Conservation (phyloP, 768 basidiomycete species). For the Leucocoprinus sp. region DNA sequence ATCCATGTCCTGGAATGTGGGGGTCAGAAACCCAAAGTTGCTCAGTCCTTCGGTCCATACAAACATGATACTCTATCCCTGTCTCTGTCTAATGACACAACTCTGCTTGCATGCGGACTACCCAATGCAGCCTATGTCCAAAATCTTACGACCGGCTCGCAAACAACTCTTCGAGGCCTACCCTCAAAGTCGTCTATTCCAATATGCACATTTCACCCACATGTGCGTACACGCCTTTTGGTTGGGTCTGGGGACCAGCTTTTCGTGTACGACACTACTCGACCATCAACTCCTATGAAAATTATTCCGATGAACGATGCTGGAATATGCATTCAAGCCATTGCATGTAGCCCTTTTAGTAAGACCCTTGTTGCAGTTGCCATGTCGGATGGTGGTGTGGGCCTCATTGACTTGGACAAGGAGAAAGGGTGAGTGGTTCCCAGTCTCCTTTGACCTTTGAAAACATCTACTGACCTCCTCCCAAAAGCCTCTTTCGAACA, state of each 20-base stretch:
- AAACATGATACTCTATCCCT: conserved; percentile 41
- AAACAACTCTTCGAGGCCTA: conserved; percentile 48
- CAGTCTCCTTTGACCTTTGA: not conserved
- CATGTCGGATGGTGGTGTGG: conserved; percentile 44
- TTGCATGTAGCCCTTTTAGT: conserved; percentile 69
- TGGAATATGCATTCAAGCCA: conserved; percentile 41
- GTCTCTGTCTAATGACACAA: conserved; percentile 50
- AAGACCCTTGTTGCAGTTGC: conserved; percentile 60
- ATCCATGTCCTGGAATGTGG: conserved; percentile 43
- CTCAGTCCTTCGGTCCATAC: conserved; percentile 45
- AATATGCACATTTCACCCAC: conserved; percentile 54
- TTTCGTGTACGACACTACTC: conserved; percentile 53
- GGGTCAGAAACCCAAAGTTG: conserved; percentile 28
- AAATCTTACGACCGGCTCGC: conserved; percentile 46
- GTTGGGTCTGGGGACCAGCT: conserved; percentile 45
- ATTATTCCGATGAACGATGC: conserved; percentile 38
- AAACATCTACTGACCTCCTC: not conserved
- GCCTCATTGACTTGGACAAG: conserved; percentile 65
- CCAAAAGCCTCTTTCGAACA: conserved; percentile 47
- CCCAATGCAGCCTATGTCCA: conserved; percentile 47
- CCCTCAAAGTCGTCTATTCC: conserved; percentile 29
- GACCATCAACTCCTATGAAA: conserved; percentile 49
- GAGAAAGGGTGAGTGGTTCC: conserved; percentile 63
- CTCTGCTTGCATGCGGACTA: conserved; percentile 51
- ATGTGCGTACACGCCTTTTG: conserved; percentile 52